Evolutionary conservation across 2,329 filamentous ascomycete genomes (phyloP), one percentile per base, ranked within the genome.

Genomic region (Atkinsonella texensis): DNA sequence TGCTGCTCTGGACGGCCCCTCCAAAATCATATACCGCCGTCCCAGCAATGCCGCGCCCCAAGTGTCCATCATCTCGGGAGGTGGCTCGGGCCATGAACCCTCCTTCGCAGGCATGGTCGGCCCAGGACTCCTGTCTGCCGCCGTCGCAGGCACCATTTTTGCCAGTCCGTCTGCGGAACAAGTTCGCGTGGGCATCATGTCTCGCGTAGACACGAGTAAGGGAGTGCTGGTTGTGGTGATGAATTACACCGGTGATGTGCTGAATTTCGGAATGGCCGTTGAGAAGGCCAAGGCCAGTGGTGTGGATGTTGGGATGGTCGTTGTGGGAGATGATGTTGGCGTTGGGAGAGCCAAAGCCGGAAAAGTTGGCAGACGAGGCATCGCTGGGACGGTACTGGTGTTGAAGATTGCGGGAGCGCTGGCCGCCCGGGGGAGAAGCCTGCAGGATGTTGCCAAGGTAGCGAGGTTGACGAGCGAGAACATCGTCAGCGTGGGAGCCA

Each of bases 211-310:
- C 54, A 76, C 77, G 3, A 74, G 78, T 44, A 78, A 80, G 55
- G 91, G 90, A 23, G 85, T 95, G 1, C 67, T 96, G 41, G 85
- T 95, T n/a, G 84, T 90, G 6, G 87, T 95, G 32, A 95, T 95
- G 87, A 96, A 96, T 67, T 95, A 95, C 68, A 95, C 89, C 1
- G 87, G 87, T 39, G 87, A 90, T 65, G 80, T 95, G 50, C 76
- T 96, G 58, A 94, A 95, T 70, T 96, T 96, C 64, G 90, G 89
- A 51, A 85, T 96, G 78, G 90, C 85, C 0, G 87, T 93, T 9
- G 91, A 96, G 68, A 95, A 95, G 72, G 89, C 89, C 15, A 84
- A 85, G 53, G 89, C 89, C 1, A 80, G 81, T 0, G 90, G 89
- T 0, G 69, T 89, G 23, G 70, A 81, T 17, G 86, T 87, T 0